Percentiles rank a stretch among this genome's conserved stretches.
These are phyloP conservation scores for Crithidia fasciculata DNA, from an alignment of 208 protist species.

Conservation along the genomic window DNA sequence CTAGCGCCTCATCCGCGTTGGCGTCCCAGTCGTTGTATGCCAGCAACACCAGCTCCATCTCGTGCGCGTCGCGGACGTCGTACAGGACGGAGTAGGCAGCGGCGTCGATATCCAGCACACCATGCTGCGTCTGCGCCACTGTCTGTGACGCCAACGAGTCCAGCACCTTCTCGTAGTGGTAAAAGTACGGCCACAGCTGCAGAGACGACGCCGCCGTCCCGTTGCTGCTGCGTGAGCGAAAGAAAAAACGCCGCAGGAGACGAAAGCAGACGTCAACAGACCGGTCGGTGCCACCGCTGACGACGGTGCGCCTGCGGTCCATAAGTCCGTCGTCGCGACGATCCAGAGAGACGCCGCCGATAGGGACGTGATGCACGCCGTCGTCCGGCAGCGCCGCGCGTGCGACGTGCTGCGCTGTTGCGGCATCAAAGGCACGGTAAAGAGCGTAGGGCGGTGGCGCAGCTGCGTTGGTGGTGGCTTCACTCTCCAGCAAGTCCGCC, in stretches of 20 bases:
- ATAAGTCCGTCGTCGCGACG: neutral
- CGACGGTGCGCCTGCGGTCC: neutral
- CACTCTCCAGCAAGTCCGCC: constrained; percentile 1
- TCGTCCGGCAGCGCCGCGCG: neutral
- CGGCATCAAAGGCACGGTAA: constrained; percentile 9
- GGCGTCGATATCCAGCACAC: constrained; percentile 51
- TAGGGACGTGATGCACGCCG: neutral
- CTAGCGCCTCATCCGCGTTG: constrained; percentile 34
- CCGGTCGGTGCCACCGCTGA: neutral
- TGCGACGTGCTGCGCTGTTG: neutral
- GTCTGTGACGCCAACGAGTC: neutral
- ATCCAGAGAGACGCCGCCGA: neutral
- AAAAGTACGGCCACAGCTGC: constrained; percentile 42
- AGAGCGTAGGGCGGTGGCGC: constrained; percentile 15
- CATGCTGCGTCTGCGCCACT: constrained; percentile 1
- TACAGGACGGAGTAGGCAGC: constrained; percentile 5
- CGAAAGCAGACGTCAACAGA: neutral
- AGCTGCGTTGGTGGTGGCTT: neutral
- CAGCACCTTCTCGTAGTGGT: constrained; percentile 22
- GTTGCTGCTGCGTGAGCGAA: neutral
- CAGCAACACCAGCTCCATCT: constrained; percentile 54
- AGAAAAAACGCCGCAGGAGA: neutral
- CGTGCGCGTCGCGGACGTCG: neutral
- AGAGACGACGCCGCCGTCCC: neutral
- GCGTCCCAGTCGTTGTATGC: constrained; percentile 69